Base-by-base conservation (phyloP, 164 flowering plant genomes). In the Sedum album region DNA sequence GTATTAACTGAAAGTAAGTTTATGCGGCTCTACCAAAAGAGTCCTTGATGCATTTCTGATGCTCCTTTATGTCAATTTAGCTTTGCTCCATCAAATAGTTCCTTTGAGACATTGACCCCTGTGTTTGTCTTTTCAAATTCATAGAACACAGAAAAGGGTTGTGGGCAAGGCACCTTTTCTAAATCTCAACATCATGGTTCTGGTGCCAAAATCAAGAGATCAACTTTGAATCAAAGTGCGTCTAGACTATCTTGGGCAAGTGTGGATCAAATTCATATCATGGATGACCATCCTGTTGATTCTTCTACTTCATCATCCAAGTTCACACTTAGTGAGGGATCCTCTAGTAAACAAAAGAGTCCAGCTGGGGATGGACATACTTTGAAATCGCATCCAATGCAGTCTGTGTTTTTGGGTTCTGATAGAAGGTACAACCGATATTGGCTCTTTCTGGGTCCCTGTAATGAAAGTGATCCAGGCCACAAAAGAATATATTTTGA, bases 401-500 rank as follows among this genome's bases (percentile, higher is more conserved):
- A 90, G 76, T 88, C 96, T 73, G 67, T 90, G 30, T 85, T 73
- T 77, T 78, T 94, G 70, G 99, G 99, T 30, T 88, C 92, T 73
- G 99, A 94, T 82, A 88, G 99, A 63, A 83, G 99, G 77, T 90
- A 86, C 79, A 94, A 94, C 66, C 83, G 92, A 73, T 94, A 94
- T 75, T 94, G 99, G 99, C 84, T 94, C 76, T 91, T 94, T 79
- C 78, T 94, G 78, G 99, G 99, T 61, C 96, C 99, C 66, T 91
- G 99, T 76, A 55, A 81, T 79, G 78, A 66, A 60, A 62, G 69
- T 64, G 99, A 94, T 80, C 96, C 97, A n/a, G 97, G 97, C 31
- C 99, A 94, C 70, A 83, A 73, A 75, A 83, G 96, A 72, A 75
- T 94, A 46, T 94, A 94, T 76, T 88, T 94, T 82, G 99, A 94